Conservation (phyloP, 192 early-diverging fungal species). For the Diversispora epigaea region DNA sequence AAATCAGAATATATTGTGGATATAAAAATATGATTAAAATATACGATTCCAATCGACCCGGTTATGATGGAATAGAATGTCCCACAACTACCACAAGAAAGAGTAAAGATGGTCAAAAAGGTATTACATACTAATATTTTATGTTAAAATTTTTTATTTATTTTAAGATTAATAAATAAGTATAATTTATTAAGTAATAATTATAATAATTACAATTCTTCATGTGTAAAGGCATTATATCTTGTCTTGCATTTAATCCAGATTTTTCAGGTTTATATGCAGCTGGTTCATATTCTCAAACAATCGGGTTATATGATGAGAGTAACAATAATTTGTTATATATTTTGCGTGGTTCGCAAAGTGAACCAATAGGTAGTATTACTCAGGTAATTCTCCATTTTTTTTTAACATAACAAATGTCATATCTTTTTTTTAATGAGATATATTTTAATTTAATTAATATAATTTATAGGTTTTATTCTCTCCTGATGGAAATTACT, state of each 20-base stretch:
- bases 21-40: constrained; percentile 65
- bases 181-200: not conserved
- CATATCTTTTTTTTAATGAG: not conserved
- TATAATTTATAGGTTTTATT: constrained; percentile 56
- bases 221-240: constrained; percentile 53
- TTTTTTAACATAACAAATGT: not conserved
- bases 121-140: constrained; percentile 35
- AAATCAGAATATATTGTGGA: constrained; percentile 64
- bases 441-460: not conserved
- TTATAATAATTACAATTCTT: constrained; percentile 3
- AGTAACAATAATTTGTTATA: constrained; percentile 53
- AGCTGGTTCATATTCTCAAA: constrained; percentile 68
- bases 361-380: constrained; percentile 50
- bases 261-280: constrained; percentile 66
- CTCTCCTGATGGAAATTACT: constrained; percentile 59
- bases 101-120: constrained; percentile 73
- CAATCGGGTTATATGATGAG: constrained; percentile 67
- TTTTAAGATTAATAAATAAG: not conserved
- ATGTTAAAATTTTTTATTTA: not conserved
- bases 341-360: constrained; percentile 42
- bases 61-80: constrained; percentile 47
- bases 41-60: constrained; percentile 70
- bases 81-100: constrained; percentile 61
- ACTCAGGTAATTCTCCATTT: constrained; percentile 39
- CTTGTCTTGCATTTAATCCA: constrained; percentile 69